Conservation (phyloP, 2,329 filamentous ascomycete species). For the Trichoderma brevicompactum region DNA sequence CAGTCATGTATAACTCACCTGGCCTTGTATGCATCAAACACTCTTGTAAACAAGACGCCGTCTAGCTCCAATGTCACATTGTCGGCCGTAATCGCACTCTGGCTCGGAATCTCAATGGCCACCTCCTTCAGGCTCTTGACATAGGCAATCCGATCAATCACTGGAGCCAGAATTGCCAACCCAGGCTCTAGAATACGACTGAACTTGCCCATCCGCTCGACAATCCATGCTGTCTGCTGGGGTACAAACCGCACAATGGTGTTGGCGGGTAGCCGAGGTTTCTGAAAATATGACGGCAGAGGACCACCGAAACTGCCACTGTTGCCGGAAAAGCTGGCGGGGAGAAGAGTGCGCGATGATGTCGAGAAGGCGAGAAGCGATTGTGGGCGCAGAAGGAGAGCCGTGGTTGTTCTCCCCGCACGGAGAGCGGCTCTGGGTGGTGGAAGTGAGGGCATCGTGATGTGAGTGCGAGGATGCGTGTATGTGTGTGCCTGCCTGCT, state of each 20-base stretch:
- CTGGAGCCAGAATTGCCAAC: conserved; percentile 83
- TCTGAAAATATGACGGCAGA: conserved; percentile 79
- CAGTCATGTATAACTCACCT: conserved; percentile 59
- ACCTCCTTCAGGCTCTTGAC: conserved; percentile 97
- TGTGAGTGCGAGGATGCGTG: background rate
- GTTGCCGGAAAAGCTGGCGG: conserved; percentile 38
- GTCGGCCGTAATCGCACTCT: conserved; percentile 97
- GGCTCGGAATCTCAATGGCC: conserved; percentile 94
- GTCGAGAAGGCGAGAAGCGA: conserved; percentile 39
- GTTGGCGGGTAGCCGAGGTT: conserved; percentile 79
- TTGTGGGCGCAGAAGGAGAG: conserved; percentile 5
- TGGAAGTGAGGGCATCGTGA: conserved; percentile 38
- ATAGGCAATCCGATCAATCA: conserved; percentile 95
- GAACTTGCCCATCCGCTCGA: conserved; percentile 99
- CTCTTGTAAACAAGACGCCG: conserved; percentile 91
- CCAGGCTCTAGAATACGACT: conserved; percentile 91
- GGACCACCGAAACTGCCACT: conserved; percentile 35
- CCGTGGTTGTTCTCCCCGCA: conserved; percentile 24
- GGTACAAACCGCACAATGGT: conserved; percentile 95
- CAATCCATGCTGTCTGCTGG: conserved; percentile 99
- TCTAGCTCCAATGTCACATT: conserved; percentile 97
- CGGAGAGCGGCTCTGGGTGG: conserved; percentile 40
- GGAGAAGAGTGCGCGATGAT: conserved; percentile 41
- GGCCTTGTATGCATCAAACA: conserved; percentile 98
- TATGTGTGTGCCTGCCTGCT: conserved; percentile 4